phyloP scores from a whole-genome alignment of 225 moss, liverwort and hornwort genomes.

The Physcomitrellopsis africana region DNA sequence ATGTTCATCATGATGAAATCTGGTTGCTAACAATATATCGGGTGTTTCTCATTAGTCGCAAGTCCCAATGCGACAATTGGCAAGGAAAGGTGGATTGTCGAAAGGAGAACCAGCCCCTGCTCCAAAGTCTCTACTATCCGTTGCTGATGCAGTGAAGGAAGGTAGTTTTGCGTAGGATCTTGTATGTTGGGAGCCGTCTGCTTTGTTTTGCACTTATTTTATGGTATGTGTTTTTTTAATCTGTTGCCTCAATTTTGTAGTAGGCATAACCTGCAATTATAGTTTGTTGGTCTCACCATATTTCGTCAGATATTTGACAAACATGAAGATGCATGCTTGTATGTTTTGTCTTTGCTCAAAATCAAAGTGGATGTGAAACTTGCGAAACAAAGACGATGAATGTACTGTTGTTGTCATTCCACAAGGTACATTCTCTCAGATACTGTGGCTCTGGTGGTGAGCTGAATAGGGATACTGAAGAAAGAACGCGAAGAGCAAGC shows the following conservation, averaged over 20 bases:
- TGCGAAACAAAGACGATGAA: constrained; percentile 8
- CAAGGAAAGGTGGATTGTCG: constrained; percentile 54
- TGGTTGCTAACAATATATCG: constrained; percentile 27
- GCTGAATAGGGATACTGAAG: constrained; percentile 49
- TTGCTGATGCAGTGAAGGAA: constrained; percentile 65
- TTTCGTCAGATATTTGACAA: neutral
- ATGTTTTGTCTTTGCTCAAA: neutral
- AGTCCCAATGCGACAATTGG: constrained; percentile 62
- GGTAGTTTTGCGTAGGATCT: constrained; percentile 30
- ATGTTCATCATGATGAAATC: neutral
- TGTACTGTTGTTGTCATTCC: constrained; percentile 18
- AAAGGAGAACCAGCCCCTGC: constrained; percentile 40
- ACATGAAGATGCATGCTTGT: neutral
- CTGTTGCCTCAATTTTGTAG: constrained; percentile 15
- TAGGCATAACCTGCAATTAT: neutral
- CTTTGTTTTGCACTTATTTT: constrained; percentile 30
- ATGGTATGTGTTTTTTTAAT: constrained; percentile 15
- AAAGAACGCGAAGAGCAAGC: constrained; percentile 54
- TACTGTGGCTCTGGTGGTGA: constrained; percentile 17
- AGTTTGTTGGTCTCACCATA: constrained; percentile 11
- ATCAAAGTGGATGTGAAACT: constrained; percentile 16
- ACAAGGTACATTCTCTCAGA: constrained; percentile 28
- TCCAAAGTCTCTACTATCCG: constrained; percentile 41
- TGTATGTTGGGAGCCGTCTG: neutral
- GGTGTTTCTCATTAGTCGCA: constrained; percentile 41